Base-by-base conservation (phyloP, 2,329 filamentous ascomycete genomes). In the Diaporthe sp. region DNA sequence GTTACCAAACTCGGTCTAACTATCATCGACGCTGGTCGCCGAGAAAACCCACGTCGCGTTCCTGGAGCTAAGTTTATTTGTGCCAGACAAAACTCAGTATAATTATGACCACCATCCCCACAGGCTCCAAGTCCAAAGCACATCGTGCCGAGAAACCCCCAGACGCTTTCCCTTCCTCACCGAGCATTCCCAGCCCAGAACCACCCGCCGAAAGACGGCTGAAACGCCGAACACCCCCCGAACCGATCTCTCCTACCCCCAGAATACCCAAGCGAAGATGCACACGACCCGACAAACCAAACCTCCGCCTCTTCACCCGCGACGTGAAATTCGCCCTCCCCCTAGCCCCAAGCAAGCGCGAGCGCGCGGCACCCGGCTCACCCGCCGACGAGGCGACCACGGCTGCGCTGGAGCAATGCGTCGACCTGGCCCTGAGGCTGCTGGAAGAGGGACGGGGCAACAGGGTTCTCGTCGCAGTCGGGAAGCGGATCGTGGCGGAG, bases 231-330 rank as follows among this genome's bases (percentile, higher is more conserved):
- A 8, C 13, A 2, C 17, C 2, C 5, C 6, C 17, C 25, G 25
- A 15, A 17, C 19, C 25, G 30, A 17, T 22, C 2, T 42, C 22
- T 2, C 19, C n/a, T 2, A 19, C 4, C 2, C 42, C 39, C 10
- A n/a, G 27, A 17, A 25, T 4, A 25, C 5, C 42, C 42, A 50
- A 50, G 19, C 42, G 19, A 13, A 35, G 27, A n/a, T n/a, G 61
- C 27, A 35, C 12, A 22, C 27, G 9, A 22, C 61, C 39, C 9
- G 1, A 12, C 32, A 65, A 15, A 7, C 42, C 42, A 22, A 10
- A 12, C 25, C 42, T 65, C 19, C 27, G 61, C 19, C 42, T 65
- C 27, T 65, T 65, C 61, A 65, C 61, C 39, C 61, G 61, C 27
- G 27, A 47, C 27, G 12, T n/a, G 12, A 65, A 65, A 8, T 65